Percentiles rank a stretch among this genome's conserved stretches.
Evolutionary conservation across 1,139 yeast genomes (phyloP).

Genomic region (Nematodospora anomalae): DNA sequence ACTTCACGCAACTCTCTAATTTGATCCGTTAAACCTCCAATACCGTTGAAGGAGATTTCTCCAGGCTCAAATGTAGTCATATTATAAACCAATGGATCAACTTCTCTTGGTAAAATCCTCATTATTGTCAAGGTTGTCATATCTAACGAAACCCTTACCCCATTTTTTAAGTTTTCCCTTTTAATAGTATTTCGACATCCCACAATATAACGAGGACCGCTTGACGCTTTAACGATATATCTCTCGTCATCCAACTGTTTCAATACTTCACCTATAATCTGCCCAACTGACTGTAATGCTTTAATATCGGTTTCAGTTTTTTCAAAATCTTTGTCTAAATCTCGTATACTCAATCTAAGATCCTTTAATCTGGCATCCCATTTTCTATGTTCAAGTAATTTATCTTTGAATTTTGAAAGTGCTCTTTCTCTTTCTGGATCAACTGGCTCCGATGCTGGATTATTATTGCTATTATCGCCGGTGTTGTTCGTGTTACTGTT

Average conservation of each 20-base stretch:
- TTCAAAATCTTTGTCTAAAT: slow-evolving; percentile 78
- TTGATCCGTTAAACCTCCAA: slow-evolving; percentile 96
- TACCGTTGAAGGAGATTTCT: slow-evolving; percentile 89
- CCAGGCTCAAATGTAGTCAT: slow-evolving; percentile 99
- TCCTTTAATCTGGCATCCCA: slow-evolving; percentile 93
- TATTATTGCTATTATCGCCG: not conserved
- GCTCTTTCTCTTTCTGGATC: slow-evolving; percentile 84
- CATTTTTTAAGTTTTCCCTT: slow-evolving; percentile 81
- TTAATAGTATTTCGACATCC: slow-evolving; percentile 95
- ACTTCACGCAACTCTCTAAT: slow-evolving; percentile 96
- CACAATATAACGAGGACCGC: slow-evolving; percentile 97
- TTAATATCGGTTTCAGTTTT: slow-evolving; percentile 96
- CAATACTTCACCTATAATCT: slow-evolving; percentile 94
- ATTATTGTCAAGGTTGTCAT: slow-evolving; percentile 97
- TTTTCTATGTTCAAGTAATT: slow-evolving; percentile 87
- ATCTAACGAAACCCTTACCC: slow-evolving; percentile 94
- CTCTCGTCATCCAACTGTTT: slow-evolving; percentile 95
- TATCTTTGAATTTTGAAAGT: slow-evolving; percentile 75
- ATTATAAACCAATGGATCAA: slow-evolving; percentile 96
- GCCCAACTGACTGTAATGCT: slow-evolving; percentile 97
- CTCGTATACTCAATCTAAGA: slow-evolving; percentile 79
- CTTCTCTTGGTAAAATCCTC: slow-evolving; percentile 97
- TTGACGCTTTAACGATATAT: slow-evolving; percentile 93
- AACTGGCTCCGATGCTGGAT: slow-evolving; percentile 45
- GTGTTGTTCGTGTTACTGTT: slow-evolving; percentile 2